phyloP scores from a whole-genome alignment of 441 rosid genomes.

The Euphorbia celastroides region DNA sequence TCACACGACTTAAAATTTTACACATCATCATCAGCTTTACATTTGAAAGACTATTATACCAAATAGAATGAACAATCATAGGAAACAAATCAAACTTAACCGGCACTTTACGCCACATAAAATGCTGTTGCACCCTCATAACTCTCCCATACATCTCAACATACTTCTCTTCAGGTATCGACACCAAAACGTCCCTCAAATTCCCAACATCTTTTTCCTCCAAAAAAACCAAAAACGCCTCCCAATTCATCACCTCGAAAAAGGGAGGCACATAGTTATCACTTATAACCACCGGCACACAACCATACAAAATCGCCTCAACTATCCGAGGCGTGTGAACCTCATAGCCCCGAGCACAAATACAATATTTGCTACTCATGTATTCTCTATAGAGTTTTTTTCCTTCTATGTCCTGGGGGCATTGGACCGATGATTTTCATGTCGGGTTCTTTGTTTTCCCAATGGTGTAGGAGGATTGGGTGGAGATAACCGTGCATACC shows the following conservation, averaged over 20 bases:
- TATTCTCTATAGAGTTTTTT: conserved; percentile 57
- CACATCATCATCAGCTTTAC: conserved; percentile 25
- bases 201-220: conserved; percentile 60
- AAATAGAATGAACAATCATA: conserved; percentile 64
- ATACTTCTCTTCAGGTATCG: conserved; percentile 62
- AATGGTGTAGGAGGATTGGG: conserved; percentile 45
- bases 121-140: conserved; percentile 56
- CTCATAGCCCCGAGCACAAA: conserved; percentile 84
- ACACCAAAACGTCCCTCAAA: conserved; percentile 58
- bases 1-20: too few species aligned
- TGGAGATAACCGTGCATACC: conserved; percentile 83
- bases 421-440: conserved; percentile 79
- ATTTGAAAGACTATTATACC: conserved; percentile 56
- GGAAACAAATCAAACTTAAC: conserved; percentile 57
- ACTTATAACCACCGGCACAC: conserved; percentile 80
- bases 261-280: conserved; percentile 91
- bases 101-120: conserved; percentile 65
- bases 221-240: conserved; percentile 66
- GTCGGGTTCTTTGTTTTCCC: conserved; percentile 74
- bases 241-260: conserved; percentile 80
- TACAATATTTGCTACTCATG: conserved; percentile 86
- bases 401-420: conserved; percentile 56
- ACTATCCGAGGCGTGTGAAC: conserved; percentile 87
- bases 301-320: conserved; percentile 68
- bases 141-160: conserved; percentile 44